Conservation (phyloP, 768 basidiomycete genomes). For the Kwoniella mangroviensis region DNA sequence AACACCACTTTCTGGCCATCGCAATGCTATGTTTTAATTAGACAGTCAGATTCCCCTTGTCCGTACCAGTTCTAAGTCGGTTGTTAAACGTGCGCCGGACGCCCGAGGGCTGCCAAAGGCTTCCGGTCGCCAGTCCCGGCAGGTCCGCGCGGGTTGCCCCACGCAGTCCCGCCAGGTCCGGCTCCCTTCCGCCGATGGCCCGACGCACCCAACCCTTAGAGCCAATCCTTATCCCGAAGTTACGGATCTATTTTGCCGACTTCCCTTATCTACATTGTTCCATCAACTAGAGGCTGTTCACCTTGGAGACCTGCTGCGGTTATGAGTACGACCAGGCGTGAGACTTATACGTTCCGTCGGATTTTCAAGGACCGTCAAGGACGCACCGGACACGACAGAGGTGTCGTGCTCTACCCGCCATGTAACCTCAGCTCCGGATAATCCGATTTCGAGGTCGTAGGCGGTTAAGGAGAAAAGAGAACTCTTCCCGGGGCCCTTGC, state of each 20-base stretch:
- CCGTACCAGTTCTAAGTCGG: constrained; percentile 76
- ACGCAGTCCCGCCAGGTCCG: constrained; percentile 68
- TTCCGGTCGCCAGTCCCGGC: constrained; percentile 61
- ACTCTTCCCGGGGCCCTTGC: constrained; percentile 76
- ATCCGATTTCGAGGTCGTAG: constrained; percentile 75
- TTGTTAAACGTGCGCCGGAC: constrained; percentile 66
- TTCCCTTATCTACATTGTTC: constrained; percentile 81
- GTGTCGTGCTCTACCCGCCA: constrained; percentile 74
- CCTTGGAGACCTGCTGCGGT: constrained; percentile 77
- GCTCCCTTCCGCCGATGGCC: constrained; percentile 74
- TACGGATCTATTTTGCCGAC: constrained; percentile 80
- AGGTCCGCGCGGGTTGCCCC: constrained; percentile 63
- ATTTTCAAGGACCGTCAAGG: constrained; percentile 80
- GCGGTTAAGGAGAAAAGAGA: constrained; percentile 78
- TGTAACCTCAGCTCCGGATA: constrained; percentile 75
- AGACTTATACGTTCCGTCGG: constrained; percentile 74
- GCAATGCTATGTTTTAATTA: constrained; percentile 82
- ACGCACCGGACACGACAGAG: constrained; percentile 74
- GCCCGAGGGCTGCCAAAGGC: constrained; percentile 67
- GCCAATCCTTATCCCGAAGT: constrained; percentile 71
- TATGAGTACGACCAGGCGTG: constrained; percentile 76
- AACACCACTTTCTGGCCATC: constrained; percentile 68
- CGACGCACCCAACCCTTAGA: constrained; percentile 75
- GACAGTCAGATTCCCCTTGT: constrained; percentile 81
- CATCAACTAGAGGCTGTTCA: constrained; percentile 80